A percentile compares a stretch with the other conserved stretches of the same genome.
Evolutionary conservation across 768 basidiomycete species (phyloP).

Genomic region (Asterophora lycoperdoides): DNA sequence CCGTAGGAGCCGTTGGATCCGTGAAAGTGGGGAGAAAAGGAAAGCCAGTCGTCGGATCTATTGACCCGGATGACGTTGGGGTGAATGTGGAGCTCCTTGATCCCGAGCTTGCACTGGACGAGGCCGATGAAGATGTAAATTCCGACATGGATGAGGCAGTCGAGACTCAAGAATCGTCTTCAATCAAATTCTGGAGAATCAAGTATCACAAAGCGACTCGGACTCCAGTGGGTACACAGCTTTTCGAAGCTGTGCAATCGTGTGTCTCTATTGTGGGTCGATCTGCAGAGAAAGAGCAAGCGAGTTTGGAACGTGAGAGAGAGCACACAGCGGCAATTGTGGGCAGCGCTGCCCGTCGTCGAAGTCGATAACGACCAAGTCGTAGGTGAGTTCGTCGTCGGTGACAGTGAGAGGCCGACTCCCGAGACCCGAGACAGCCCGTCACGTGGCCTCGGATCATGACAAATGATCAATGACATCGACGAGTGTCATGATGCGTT

Average conservation of each 20-base stretch:
- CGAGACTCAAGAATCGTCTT: neutral
- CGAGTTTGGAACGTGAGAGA: neutral
- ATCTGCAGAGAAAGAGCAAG: neutral
- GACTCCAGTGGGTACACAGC: constrained; percentile 2
- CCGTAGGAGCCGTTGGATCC: neutral
- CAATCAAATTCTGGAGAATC: too few species aligned
- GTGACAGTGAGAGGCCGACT: too few species aligned
- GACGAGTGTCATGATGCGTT: too few species aligned
- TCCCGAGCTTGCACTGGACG: neutral
- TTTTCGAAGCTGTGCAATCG: constrained; percentile 1
- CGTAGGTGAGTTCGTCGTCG: neutral
- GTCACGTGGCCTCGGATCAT: too few species aligned
- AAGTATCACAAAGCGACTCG: neutral
- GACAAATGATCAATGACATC: too few species aligned
- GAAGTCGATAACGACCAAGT: neutral
- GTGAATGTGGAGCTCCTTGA: neutral
- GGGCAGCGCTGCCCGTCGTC: neutral
- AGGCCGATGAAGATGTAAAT: neutral
- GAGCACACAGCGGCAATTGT: neutral
- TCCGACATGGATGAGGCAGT: constrained; percentile 3
- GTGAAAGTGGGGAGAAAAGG: neutral
- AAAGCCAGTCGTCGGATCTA: neutral
- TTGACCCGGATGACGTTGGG: neutral
- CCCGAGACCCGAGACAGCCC: too few species aligned
- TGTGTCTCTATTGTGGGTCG: constrained; percentile 5